Evolutionary conservation across 306 rosid genomes (phyloP).

Genomic region (Malus sylvestris): DNA sequence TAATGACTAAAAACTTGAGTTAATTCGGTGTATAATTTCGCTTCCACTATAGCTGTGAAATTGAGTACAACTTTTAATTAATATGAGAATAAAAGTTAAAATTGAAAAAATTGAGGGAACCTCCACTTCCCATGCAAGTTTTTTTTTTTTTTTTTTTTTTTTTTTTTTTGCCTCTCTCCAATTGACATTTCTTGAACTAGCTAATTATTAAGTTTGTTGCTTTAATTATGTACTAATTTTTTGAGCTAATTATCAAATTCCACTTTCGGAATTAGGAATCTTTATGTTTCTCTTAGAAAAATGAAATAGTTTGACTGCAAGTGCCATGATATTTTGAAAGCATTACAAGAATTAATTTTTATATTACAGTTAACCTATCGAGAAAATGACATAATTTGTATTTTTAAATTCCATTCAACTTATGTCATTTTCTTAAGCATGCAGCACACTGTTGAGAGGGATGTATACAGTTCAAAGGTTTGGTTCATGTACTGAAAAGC

Average conservation of each 20-base stretch:
- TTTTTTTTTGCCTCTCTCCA: background rate
- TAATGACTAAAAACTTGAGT: background rate
- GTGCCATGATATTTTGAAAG: background rate
- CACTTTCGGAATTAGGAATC: too few species aligned
- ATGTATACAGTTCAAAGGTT: slow-evolving; percentile 7
- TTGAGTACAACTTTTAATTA: background rate
- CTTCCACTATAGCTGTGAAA: background rate
- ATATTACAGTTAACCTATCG: background rate
- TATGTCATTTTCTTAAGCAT: background rate
- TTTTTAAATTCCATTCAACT: background rate
- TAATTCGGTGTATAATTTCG: background rate
- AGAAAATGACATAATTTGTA: too few species aligned
- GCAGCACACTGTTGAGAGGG: slow-evolving; percentile 12
- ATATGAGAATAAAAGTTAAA: background rate
- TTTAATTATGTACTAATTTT: background rate
- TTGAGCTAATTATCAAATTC: too few species aligned
- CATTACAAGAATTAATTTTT: background rate
- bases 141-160: background rate
- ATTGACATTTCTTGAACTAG: background rate
- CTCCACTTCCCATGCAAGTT: background rate
- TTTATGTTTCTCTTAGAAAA: background rate
- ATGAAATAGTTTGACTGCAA: background rate
- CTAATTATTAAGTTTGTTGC: background rate
- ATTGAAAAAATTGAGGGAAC: background rate
- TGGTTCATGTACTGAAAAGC: background rate